phyloP scores from a whole-genome alignment of 2,329 filamentous ascomycete species.

The Pseudogymnoascus verrucosus region DNA sequence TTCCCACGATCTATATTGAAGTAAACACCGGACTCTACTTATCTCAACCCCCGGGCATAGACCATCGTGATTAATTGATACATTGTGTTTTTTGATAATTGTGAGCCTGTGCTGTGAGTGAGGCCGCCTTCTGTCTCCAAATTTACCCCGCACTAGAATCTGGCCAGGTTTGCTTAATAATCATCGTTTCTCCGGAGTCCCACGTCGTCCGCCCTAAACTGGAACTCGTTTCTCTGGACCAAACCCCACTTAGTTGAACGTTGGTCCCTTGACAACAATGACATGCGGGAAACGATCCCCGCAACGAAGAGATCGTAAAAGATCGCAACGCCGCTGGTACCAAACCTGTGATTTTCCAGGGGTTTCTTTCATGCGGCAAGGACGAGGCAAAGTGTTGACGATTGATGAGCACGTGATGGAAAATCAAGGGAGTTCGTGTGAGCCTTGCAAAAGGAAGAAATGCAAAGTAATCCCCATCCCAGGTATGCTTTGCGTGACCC shows the following conservation, averaged over 20 bases:
- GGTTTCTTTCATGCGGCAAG: background rate
- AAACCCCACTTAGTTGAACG: background rate
- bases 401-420: background rate
- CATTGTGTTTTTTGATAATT: background rate
- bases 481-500: constrained; percentile 18
- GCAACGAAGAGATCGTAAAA: background rate
- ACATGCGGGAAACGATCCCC: background rate
- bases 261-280: background rate
- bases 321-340: background rate
- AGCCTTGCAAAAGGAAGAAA: constrained; percentile 28
- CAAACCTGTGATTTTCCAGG: background rate
- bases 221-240: too few species aligned
- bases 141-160: background rate
- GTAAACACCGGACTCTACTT: background rate
- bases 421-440: constrained; percentile 27
- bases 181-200: background rate
- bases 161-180: background rate
- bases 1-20: background rate
- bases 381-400: background rate
- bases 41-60: background rate
- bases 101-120: background rate
- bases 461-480: constrained; percentile 23
- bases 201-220: too few species aligned
- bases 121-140: background rate
- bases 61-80: background rate